phyloP scores from a whole-genome alignment of 2,329 filamentous ascomycete species.

The Thielaviopsis cerberus region DNA sequence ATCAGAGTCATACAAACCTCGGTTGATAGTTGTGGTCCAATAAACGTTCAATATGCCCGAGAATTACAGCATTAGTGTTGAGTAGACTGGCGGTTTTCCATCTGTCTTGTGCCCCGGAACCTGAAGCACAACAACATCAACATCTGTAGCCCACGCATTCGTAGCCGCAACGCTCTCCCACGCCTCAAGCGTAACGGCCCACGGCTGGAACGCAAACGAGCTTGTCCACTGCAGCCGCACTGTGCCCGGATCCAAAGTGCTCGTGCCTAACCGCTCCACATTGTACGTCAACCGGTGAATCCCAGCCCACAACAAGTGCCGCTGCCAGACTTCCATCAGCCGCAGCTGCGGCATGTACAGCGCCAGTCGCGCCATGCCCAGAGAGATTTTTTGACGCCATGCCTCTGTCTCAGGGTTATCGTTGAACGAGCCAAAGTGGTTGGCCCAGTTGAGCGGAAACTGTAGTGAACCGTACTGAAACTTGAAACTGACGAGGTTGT shows the following conservation, averaged over 20 bases:
- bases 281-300: constrained; percentile 14
- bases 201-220: constrained; percentile 14
- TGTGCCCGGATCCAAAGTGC: neutral
- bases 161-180: constrained; percentile 14
- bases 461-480: constrained; percentile 14
- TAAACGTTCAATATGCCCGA: neutral
- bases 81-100: neutral
- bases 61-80: neutral
- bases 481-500: constrained; percentile 11
- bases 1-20: too few species aligned
- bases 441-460: constrained; percentile 14
- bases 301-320: constrained; percentile 16
- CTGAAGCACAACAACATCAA: neutral
- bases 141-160: constrained; percentile 1
- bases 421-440: constrained; percentile 13
- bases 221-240: constrained; percentile 13
- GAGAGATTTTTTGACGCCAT: constrained; percentile 14
- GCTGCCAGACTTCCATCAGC: constrained; percentile 13
- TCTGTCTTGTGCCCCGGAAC: neutral
- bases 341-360: constrained; percentile 14
- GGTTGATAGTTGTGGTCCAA: neutral
- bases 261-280: neutral
- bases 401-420: constrained; percentile 12
- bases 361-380: constrained; percentile 14
- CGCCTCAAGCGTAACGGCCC: constrained; percentile 14